Percentiles rank a stretch among this genome's conserved stretches.
These are phyloP conservation scores for Microthlaspi erraticum DNA, from an alignment of 345 rosid genomes.

Conservation along the genomic window DNA sequence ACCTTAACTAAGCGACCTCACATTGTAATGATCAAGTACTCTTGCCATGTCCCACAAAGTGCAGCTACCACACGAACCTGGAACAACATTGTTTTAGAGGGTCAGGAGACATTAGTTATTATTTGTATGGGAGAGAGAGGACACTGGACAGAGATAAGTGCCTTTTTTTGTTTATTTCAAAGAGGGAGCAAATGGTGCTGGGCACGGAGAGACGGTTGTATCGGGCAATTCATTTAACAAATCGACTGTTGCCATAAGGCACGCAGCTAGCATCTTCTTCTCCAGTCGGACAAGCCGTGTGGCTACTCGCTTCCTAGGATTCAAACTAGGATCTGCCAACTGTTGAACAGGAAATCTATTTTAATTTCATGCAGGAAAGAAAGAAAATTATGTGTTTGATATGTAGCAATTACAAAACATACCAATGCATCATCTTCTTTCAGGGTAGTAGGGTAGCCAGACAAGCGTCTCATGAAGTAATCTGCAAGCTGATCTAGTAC, in stretches of 20 bases:
- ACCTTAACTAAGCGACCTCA: constrained; percentile 32
- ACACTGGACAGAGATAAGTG: constrained; percentile 8
- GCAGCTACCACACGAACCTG: constrained; percentile 35
- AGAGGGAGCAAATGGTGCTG: constrained; percentile 79
- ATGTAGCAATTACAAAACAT: constrained; percentile 18
- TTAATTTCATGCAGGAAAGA: constrained; percentile 25
- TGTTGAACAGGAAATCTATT: constrained; percentile 33
- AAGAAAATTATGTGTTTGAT: background rate
- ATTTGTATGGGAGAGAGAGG: background rate
- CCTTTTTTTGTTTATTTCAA: constrained; percentile 65
- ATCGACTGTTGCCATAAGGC: constrained; percentile 65
- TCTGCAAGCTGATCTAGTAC: constrained; percentile 83
- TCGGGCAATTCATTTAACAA: constrained; percentile 79
- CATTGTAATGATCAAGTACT: constrained; percentile 21
- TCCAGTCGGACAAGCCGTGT: constrained; percentile 86
- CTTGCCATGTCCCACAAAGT: constrained; percentile 29
- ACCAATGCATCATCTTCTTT: constrained; percentile 84
- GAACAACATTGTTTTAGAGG: constrained; percentile 12
- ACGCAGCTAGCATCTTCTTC: constrained; percentile 86
- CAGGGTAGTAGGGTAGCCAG: constrained; percentile 84
- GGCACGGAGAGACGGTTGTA: constrained; percentile 79
- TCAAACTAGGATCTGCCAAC: constrained; percentile 76
- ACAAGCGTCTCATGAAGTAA: constrained; percentile 72
- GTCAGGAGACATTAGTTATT: constrained; percentile 7
- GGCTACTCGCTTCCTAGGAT: constrained; percentile 88